A percentile compares a stretch with the other conserved stretches of the same genome.
phyloP scores from a whole-genome alignment of 2,329 filamentous ascomycete genomes.

The Botryotinia calthae region DNA sequence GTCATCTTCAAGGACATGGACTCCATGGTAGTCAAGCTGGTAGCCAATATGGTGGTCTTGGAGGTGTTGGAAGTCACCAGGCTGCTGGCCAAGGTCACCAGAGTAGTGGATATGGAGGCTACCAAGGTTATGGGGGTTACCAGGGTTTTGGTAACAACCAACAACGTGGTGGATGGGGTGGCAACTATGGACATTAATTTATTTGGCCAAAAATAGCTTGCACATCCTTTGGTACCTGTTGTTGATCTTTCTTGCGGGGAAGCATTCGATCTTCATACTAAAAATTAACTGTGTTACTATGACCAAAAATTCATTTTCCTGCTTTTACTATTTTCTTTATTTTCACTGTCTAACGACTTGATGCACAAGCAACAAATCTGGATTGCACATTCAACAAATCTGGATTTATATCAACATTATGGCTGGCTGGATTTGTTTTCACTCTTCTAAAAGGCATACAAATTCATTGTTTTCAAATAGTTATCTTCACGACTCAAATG shows the following conservation, averaged over 20 bases:
- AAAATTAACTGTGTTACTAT: constrained; percentile 18
- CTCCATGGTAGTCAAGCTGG: constrained; percentile 39
- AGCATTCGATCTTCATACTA: constrained; percentile 11
- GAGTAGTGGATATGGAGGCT: constrained; percentile 44
- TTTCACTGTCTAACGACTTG: constrained; percentile 15
- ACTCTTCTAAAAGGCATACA: constrained; percentile 10
- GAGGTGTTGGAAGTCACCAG: constrained; percentile 49
- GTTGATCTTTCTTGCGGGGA: not conserved
- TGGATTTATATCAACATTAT: constrained; percentile 17
- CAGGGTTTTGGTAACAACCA: constrained; percentile 40
- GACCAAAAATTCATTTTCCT: constrained; percentile 14
- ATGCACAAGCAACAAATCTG: constrained; percentile 18
- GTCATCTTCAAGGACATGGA: constrained; percentile 38
- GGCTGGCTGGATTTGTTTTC: constrained; percentile 18
- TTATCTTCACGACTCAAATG: constrained; percentile 17
- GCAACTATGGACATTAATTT: constrained; percentile 41
- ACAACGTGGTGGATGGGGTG: constrained; percentile 49
- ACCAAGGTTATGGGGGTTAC: constrained; percentile 46
- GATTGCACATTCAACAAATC: constrained; percentile 20
- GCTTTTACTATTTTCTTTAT: constrained; percentile 19
- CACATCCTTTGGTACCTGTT: constrained; percentile 14
- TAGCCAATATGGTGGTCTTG: constrained; percentile 43
- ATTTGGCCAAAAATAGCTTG: constrained; percentile 11
- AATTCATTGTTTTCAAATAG: constrained; percentile 26
- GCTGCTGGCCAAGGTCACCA: constrained; percentile 44